Percentiles rank a stretch among this genome's conserved stretches.
Conservation (phyloP, 176 grass and related monocot species). For the Musa troglodytarum region DNA sequence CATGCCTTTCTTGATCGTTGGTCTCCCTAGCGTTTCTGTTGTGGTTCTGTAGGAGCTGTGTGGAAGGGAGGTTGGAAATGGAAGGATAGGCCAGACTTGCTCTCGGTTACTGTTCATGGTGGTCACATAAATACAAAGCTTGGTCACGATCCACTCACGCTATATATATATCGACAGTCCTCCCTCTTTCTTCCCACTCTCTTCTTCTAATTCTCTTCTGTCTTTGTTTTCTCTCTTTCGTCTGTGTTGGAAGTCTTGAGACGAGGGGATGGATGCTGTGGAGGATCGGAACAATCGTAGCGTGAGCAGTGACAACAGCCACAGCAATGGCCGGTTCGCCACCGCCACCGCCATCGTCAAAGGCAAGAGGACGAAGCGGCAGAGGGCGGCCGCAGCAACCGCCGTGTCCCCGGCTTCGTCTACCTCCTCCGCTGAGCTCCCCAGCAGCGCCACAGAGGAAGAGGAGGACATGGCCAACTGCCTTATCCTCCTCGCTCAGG, state of each 20-base stretch:
- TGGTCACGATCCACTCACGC: not conserved
- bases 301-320: not conserved
- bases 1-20: not conserved
- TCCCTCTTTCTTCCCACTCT: not conserved
- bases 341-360: not conserved
- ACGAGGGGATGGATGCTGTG: not conserved
- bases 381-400: not conserved
- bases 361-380: constrained; percentile 18
- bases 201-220: not conserved
- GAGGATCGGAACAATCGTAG: not conserved
- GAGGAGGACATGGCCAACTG: constrained; percentile 28
- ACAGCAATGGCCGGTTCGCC: not conserved
- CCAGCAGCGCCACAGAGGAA: constrained; percentile 3
- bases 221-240: not conserved
- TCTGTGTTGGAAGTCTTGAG: not conserved
- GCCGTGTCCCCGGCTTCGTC: not conserved
- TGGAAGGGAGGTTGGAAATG: constrained; percentile 7
- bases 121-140: not conserved
- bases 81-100: not conserved
- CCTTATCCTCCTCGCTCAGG: constrained; percentile 23
- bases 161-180: not conserved
- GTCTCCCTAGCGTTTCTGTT: constrained; percentile 10
- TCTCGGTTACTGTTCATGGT: constrained; percentile 4
- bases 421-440: constrained; percentile 10
- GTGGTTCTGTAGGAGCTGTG: not conserved